Percentiles rank a stretch among this genome's conserved stretches.
These are phyloP conservation scores for Ilex aquifolium DNA, from an alignment of 257 asterid genomes.

Conservation along the genomic window DNA sequence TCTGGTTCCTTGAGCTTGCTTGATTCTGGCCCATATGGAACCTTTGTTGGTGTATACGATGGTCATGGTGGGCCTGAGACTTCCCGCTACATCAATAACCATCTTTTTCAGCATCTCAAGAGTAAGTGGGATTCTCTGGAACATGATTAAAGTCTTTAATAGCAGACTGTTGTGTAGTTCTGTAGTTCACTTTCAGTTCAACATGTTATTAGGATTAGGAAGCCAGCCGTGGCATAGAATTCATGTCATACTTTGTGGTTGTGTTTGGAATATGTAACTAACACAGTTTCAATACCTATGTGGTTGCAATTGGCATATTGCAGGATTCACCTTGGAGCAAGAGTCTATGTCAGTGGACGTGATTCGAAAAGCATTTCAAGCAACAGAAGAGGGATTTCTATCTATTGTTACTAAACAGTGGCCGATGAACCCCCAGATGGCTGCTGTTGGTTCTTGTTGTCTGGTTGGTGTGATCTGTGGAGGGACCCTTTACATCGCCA, in stretches of 20 bases:
- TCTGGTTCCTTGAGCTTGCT: slow-evolving; percentile 41
- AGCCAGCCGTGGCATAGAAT: no score
- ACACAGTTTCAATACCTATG: no score
- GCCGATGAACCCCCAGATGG: slow-evolving; percentile 38
- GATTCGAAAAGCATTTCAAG: slow-evolving; percentile 40
- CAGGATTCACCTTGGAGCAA: slow-evolving; percentile 40
- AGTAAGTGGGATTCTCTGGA: slow-evolving; percentile 15
- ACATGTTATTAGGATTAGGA: no score
- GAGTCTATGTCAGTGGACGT: slow-evolving; percentile 43
- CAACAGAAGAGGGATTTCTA: slow-evolving; percentile 43
- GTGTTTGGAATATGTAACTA: no score
- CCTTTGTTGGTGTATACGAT: slow-evolving; percentile 48
- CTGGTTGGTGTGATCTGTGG: slow-evolving; percentile 36
- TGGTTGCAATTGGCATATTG: not conserved
- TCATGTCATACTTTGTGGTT: no score
- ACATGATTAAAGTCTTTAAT: no score
- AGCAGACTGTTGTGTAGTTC: no score
- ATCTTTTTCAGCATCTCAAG: slow-evolving; percentile 40
- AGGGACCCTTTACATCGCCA: slow-evolving; percentile 38
- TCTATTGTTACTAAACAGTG: slow-evolving; percentile 35
- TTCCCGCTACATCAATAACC: slow-evolving; percentile 34
- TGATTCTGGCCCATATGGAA: slow-evolving; percentile 47
- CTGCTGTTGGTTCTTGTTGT: slow-evolving; percentile 52
- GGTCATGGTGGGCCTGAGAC: slow-evolving; percentile 64
- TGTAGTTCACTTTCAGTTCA: no score